A percentile compares a stretch with the other conserved stretches of the same genome.
Evolutionary conservation across 495 filamentous ascomycete genomes (phyloP).

Genomic region (Aspergillus hancockii): DNA sequence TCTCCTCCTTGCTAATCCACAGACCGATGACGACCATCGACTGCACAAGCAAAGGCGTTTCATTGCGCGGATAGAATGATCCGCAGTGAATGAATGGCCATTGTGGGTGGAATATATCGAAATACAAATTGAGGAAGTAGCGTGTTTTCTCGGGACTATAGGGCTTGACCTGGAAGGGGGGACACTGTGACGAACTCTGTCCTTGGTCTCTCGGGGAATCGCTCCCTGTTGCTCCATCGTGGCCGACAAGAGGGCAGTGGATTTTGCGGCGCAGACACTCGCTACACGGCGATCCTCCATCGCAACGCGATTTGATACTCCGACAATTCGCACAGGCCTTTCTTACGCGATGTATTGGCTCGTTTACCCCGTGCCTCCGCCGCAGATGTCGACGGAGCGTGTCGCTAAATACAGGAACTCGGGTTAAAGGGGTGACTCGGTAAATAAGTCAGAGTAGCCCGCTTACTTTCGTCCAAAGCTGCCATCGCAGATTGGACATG

Average conservation of each 20-base stretch:
- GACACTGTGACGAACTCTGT: neutral
- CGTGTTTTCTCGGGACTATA: slow-evolving; percentile 7
- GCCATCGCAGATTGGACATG: neutral
- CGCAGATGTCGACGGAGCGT: slow-evolving; percentile 31
- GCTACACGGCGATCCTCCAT: slow-evolving; percentile 29
- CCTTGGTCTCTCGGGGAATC: neutral
- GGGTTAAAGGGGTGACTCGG: too few species aligned
- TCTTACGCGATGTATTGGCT: slow-evolving; percentile 16
- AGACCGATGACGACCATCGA: slow-evolving; percentile 32
- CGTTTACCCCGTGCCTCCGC: slow-evolving; percentile 18
- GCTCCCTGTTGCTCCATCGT: neutral
- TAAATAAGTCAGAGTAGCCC: too few species aligned
- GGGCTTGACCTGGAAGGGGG: neutral
- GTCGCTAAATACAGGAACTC: slow-evolving; percentile 20
- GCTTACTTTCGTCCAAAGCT: neutral
- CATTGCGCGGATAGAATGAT: slow-evolving; percentile 19
- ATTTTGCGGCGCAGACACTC: slow-evolving; percentile 27
- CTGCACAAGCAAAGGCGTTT: slow-evolving; percentile 28
- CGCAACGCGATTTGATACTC: slow-evolving; percentile 24
- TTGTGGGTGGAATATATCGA: slow-evolving; percentile 28
- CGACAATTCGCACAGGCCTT: slow-evolving; percentile 28
- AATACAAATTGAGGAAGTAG: slow-evolving; percentile 28
- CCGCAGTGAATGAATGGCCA: slow-evolving; percentile 36
- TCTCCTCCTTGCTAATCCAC: slow-evolving; percentile 23
- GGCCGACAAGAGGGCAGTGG: slow-evolving; percentile 15